These are phyloP conservation scores for Choanephora cucurbitarum DNA, from an alignment of 371 early-diverging fungal genomes.

Conservation along the genomic window DNA sequence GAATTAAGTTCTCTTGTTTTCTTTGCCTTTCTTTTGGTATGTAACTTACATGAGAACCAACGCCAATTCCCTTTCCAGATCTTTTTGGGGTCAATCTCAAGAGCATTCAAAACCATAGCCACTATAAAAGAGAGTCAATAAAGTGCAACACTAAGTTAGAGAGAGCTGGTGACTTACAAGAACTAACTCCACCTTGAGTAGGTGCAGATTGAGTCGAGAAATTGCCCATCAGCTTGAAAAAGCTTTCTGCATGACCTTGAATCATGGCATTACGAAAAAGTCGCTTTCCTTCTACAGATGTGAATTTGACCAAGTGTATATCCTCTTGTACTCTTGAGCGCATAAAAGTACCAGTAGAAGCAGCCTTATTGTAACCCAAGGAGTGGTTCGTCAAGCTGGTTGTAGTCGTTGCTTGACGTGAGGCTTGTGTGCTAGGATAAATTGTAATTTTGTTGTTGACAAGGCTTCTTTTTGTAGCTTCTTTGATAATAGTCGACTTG, in stretches of 20 bases:
- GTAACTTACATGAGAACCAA: conserved; percentile 59
- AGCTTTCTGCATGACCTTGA: conserved; percentile 80
- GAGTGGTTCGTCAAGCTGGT: conserved; percentile 5
- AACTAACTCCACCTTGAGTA: conserved; percentile 46
- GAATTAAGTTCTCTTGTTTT: too few species aligned
- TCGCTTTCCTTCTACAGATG: conserved; percentile 74
- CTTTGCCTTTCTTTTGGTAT: too few species aligned
- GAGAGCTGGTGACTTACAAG: conserved; percentile 49
- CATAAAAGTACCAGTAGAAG: conserved; percentile 2
- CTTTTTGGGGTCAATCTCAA: conserved; percentile 88
- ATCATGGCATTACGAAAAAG: conserved; percentile 78
- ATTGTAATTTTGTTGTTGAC: conserved; percentile 17
- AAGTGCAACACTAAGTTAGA: neutral
- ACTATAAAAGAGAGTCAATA: conserved; percentile 31
- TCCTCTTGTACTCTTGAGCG: neutral
- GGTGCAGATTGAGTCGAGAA: conserved; percentile 88
- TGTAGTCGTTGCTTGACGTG: conserved; percentile 22
- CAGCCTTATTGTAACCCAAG: neutral
- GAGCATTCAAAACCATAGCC: conserved; percentile 90
- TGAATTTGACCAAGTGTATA: conserved; percentile 23
- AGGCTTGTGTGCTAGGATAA: conserved; percentile 18
- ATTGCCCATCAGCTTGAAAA: conserved; percentile 83
- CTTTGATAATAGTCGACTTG: conserved; percentile 9
- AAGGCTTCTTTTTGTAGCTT: conserved; percentile 10
- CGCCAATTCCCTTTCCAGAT: conserved; percentile 94